A percentile compares a stretch with the other conserved stretches of the same genome.
Evolutionary conservation across 768 basidiomycete genomes (phyloP).

Genomic region (Baorangia bicolor): DNA sequence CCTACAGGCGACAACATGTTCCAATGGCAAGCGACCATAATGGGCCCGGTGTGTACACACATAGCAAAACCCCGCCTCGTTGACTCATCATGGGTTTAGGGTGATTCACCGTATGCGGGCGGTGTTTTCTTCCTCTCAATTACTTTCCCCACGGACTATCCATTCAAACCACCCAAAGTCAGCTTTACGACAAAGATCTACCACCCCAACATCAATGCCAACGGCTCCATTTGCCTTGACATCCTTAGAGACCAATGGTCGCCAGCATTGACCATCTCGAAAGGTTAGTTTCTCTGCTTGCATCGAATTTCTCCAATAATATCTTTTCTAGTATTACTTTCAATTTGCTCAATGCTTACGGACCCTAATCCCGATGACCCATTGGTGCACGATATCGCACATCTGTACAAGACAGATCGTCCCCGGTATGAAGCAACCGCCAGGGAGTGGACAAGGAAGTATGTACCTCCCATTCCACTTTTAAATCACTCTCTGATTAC

Average conservation of each 20-base stretch:
- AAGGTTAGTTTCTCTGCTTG: constrained; percentile 58
- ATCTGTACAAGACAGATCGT: constrained; percentile 99
- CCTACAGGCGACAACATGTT: constrained; percentile 98
- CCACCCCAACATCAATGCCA: constrained; percentile 99
- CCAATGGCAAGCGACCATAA: constrained; percentile 99
- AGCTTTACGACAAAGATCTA: constrained; percentile 99
- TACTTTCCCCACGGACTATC: constrained; percentile 95
- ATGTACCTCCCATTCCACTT: constrained; percentile 30
- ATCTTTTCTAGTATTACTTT: constrained; percentile 70
- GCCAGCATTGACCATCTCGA: constrained; percentile 97
- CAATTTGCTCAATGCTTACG: constrained; percentile 99
- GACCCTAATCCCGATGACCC: constrained; percentile 99
- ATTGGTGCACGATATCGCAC: constrained; percentile 96
- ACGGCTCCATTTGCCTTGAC: constrained; percentile 98
- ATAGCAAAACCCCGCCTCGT: constrained; percentile 1
- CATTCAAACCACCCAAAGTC: constrained; percentile 99
- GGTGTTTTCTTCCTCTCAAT: constrained; percentile 99
- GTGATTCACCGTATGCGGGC: constrained; percentile 97
- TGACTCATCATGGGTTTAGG: constrained; percentile 48
- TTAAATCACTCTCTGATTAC: background rate
- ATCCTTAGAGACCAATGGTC: constrained; percentile 99
- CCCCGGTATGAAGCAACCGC: constrained; percentile 96
- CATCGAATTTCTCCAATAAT: constrained; percentile 1
- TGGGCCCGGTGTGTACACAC: constrained; percentile 83
- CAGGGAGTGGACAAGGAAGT: constrained; percentile 99